A percentile compares a stretch with the other conserved stretches of the same genome.
phyloP scores from a whole-genome alignment of 192 early-diverging fungal species.

The Obelidium mucronatum region DNA sequence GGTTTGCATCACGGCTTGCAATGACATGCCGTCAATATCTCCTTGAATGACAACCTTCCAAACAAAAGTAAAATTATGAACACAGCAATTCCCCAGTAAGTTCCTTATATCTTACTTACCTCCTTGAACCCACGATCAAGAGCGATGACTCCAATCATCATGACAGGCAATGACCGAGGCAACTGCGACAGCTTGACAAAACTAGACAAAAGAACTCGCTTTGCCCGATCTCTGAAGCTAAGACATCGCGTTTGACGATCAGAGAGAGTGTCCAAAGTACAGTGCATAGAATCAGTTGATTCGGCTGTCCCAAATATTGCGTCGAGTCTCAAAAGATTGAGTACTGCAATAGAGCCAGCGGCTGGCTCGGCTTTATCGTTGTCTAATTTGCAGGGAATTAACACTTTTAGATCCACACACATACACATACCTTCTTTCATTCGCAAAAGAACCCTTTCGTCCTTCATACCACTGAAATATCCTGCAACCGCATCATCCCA shows the following conservation, averaged over 20 bases:
- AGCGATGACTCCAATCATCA: constrained; percentile 1
- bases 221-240: neutral
- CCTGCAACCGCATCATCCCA: constrained; percentile 60
- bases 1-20: no score
- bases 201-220: constrained; percentile 31
- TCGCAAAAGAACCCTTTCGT: constrained; percentile 52
- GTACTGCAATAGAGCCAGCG: constrained; percentile 57
- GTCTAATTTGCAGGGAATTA: no score
- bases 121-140: neutral
- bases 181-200: constrained; percentile 45
- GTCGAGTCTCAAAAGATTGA: constrained; percentile 60
- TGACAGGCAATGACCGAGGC: constrained; percentile 41
- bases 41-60: no score
- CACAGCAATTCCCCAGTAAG: no score
- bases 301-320: constrained; percentile 37
- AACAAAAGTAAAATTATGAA: no score
- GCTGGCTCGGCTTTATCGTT: constrained; percentile 69
- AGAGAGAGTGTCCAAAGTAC: constrained; percentile 39
- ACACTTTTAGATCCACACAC: neutral
- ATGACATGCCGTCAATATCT: no score
- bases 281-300: constrained; percentile 34
- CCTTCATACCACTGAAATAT: constrained; percentile 57
- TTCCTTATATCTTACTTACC: no score
- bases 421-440: constrained; percentile 66
- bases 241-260: constrained; percentile 40